phyloP scores from a whole-genome alignment of 2,329 filamentous ascomycete species.

The Fonsecaea erecta region DNA sequence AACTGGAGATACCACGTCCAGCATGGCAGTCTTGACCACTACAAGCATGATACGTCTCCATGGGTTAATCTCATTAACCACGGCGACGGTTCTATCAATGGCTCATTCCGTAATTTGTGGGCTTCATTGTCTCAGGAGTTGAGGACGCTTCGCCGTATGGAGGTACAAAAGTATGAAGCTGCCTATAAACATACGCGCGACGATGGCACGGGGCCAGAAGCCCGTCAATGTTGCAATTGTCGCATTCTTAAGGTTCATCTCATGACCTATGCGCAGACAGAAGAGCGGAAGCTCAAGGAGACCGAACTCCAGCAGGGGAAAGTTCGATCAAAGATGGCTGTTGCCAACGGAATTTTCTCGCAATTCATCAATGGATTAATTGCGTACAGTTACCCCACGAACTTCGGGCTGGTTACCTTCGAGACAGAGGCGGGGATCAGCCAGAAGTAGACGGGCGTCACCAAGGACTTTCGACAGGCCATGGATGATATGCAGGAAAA shows the following conservation, averaged over 20 bases:
- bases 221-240: neutral
- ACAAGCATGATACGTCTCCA: neutral
- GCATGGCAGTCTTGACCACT: neutral
- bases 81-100: neutral
- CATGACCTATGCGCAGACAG: too few relatives aligned
- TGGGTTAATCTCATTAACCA: neutral
- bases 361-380: slow-evolving; percentile 45
- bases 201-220: neutral
- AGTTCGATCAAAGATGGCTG: slow-evolving; percentile 39
- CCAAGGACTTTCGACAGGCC: slow-evolving; percentile 46
- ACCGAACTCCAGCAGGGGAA: slow-evolving; percentile 4
- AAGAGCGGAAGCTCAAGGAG: slow-evolving; percentile 1
- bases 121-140: neutral
- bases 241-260: slow-evolving; percentile 26
- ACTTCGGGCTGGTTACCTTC: slow-evolving; percentile 46
- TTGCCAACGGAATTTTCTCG: slow-evolving; percentile 47
- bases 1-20: slow-evolving; percentile 36
- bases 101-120: neutral
- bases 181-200: neutral
- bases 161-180: neutral
- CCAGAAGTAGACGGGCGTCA: slow-evolving; percentile 41
- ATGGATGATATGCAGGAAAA: slow-evolving; percentile 40
- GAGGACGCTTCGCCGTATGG: neutral
- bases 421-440: slow-evolving; percentile 38
- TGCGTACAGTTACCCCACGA: slow-evolving; percentile 46